These are phyloP conservation scores for Plasmodium sp. DNA, from an alignment of 169 alveolate genomes.

Conservation along the genomic window DNA sequence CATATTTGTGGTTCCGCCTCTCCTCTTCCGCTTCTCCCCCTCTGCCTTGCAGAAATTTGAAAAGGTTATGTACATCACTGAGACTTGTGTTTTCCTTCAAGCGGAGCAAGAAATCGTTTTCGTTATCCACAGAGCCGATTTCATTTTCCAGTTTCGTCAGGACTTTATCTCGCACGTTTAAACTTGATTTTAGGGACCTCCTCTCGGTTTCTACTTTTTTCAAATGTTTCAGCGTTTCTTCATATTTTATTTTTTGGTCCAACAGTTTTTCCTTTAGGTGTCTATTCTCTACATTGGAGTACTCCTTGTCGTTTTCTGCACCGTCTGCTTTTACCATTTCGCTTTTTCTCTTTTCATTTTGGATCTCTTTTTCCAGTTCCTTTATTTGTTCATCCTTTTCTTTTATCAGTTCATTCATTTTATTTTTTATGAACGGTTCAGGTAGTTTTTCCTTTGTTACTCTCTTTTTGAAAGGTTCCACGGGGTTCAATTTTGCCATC, in stretches of 20 bases:
- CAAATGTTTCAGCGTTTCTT: conserved; percentile 71
- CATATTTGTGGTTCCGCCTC: background rate
- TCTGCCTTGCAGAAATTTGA: conserved; percentile 24
- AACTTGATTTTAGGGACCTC: conserved; percentile 55
- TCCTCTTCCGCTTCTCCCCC: background rate
- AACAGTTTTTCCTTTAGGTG: conserved; percentile 48
- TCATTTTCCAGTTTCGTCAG: conserved; percentile 66
- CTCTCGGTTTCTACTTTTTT: conserved; percentile 63
- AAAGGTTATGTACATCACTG: conserved; percentile 44
- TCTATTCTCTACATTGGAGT: conserved; percentile 11
- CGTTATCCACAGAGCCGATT: conserved; percentile 54
- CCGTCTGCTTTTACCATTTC: background rate
- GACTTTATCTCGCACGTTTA: conserved; percentile 63
- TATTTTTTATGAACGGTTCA: background rate
- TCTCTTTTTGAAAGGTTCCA: conserved; percentile 54
- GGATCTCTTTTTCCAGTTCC: conserved; percentile 23
- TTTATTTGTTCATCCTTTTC: conserved; percentile 56
- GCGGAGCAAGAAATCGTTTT: conserved; percentile 49
- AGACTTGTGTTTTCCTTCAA: conserved; percentile 27
- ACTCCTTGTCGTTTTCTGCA: background rate
- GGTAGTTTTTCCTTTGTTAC: conserved; percentile 18
- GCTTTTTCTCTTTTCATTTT: conserved; percentile 13
- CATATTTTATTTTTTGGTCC: conserved; percentile 71
- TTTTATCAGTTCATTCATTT: conserved; percentile 42
- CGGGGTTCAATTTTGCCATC: background rate